Evolutionary conservation across 768 basidiomycete genomes (phyloP), one percentile per base, ranked within the genome.

Genomic region (Dacryopinax primogenitus): DNA sequence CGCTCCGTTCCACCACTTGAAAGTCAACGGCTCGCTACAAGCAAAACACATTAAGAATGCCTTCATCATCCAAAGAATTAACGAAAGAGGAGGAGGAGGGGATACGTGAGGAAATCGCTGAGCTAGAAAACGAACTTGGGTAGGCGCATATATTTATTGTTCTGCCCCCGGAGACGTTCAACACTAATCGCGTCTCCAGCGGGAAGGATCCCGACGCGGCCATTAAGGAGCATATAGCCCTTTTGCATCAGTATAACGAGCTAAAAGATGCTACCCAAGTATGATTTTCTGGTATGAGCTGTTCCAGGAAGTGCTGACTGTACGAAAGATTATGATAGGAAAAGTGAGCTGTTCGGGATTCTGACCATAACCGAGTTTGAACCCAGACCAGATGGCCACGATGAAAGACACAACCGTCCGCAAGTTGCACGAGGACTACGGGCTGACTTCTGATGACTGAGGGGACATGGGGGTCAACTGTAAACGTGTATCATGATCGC

Each of bases 221-320:
- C 7, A 82, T 86, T 26, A 83, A 84, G 67, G 75, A 77, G 15
- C 87, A 90, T 69, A 90, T 90, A 73, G 81, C 81, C 68, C 77
- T 88, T 2, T 76, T 90, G 35, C 89, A 90, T 72, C 77, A 76
- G 36, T 91, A 90, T 67, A 90, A 90, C 67, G 89, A 90, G 72
- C 82, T 87, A 9, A 90, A 90, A 71, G 89, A 91, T 72, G 89
- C 88, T 2, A 80, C 87, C 0, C 89, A 90, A 84, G 88, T 84
- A 62, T 33, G 34, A 65, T 16, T 63, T 45, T 58, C 3, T 34
- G 36, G 16, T 15, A 26, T 36, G 3, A 32, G 51, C 26, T 30
- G 26, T 18, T 23, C 6, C 23, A 23, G 32, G 0, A 13, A 6
- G 12, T 58, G 30, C 66, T 64, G 33, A 33, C 18, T 45, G 15